Conservation (phyloP, 306 rosid species). For the Fagus sylvatica region DNA sequence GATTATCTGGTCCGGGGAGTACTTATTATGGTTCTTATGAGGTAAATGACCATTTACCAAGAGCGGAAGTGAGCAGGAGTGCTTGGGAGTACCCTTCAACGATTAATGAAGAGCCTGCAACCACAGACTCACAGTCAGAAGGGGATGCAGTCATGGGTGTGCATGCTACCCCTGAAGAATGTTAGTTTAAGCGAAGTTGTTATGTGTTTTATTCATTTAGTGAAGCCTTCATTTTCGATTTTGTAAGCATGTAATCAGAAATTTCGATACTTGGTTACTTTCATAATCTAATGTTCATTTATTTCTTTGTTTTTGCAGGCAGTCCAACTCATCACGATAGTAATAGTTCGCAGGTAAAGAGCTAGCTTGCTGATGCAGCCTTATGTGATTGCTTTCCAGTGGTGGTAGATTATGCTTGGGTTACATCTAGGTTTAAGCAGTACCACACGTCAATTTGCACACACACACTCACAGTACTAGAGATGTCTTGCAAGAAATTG, state of each 20-base stretch:
- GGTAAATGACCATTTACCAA: constrained; percentile 65
- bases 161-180: constrained; percentile 76
- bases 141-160: constrained; percentile 51
- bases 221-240: not conserved
- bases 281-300: constrained; percentile 10
- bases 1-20: constrained; percentile 57
- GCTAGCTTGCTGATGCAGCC: constrained; percentile 26
- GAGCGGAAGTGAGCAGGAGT: constrained; percentile 66
- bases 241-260: not conserved
- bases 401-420: constrained; percentile 24
- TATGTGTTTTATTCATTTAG: constrained; percentile 4
- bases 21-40: constrained; percentile 67
- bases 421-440: not conserved
- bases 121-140: constrained; percentile 50
- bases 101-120: constrained; percentile 51
- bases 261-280: not conserved
- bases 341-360: constrained; percentile 65
- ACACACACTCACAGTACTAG: not conserved
- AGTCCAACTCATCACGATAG: constrained; percentile 52
- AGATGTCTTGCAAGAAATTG: not conserved
- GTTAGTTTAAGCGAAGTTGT: constrained; percentile 49
- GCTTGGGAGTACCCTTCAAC: constrained; percentile 68
- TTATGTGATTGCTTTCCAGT: constrained; percentile 18
- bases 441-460: not conserved
- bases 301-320: constrained; percentile 38